A percentile compares a stretch with the other conserved stretches of the same genome.
phyloP scores from a whole-genome alignment of 148 eudicot genomes.

The Rhododendron williamsianum region DNA sequence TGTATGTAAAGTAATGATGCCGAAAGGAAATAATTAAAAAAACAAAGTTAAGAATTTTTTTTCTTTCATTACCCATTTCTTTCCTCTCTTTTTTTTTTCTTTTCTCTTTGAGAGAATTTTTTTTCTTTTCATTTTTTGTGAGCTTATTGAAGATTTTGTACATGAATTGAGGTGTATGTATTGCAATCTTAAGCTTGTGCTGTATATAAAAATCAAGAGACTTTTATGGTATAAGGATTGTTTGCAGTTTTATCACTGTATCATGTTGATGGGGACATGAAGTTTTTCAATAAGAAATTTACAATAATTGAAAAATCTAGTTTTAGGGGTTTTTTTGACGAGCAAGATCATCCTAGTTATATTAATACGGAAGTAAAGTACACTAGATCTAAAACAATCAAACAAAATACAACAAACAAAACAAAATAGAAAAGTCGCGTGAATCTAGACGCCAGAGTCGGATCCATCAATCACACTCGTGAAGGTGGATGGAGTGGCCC shows the following conservation, averaged over 20 bases:
- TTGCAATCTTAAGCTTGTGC: not conserved
- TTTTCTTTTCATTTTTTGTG: not conserved
- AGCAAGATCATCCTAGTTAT: too few species aligned
- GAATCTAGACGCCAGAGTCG: too few species aligned
- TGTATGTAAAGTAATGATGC: not conserved
- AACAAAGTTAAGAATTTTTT: too few species aligned
- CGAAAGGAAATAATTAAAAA: too few species aligned
- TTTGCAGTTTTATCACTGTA: not conserved
- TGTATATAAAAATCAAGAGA: not conserved
- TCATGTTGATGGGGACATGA: not conserved
- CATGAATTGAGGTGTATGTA: not conserved
- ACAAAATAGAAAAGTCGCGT: too few species aligned
- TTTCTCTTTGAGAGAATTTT: not conserved
- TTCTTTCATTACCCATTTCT: too few species aligned
- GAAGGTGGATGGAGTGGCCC: too few species aligned
- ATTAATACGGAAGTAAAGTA: too few species aligned
- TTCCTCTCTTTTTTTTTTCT: too few species aligned
- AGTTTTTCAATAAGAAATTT: not conserved
- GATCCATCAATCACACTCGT: too few species aligned
- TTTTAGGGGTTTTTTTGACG: not conserved
- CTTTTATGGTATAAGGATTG: not conserved
- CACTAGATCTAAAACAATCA: too few species aligned
- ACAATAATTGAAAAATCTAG: not conserved
- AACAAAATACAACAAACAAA: too few species aligned
- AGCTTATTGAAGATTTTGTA: not conserved